Evolutionary conservation across 306 rosid genomes (phyloP), one percentile per base, ranked within the genome.

Genomic region (Heteromeles arbutifolia): DNA sequence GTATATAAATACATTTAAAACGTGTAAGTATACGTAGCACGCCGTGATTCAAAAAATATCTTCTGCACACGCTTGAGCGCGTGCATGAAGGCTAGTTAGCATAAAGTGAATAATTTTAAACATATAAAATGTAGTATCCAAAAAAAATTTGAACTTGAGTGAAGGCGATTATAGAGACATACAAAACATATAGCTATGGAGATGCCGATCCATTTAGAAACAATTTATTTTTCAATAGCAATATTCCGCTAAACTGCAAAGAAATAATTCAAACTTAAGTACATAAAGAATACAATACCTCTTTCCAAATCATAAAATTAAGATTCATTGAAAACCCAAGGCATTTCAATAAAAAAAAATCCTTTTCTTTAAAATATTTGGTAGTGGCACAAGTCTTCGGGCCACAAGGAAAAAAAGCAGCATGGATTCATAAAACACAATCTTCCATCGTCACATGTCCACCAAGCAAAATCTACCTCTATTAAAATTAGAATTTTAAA

Each of bases 401-500:
- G 44, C 59, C 44, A 43, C 43, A 11, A 43, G 69, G 58, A 25
- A 28, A 44, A 64, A 74, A 69, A 28, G 84, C 80, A 58, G 67
- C 61, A 58, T n/a, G 18, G 14, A 32, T 37, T 72, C 65, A 53
- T 32, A 53, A 21, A 48, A 39, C 41, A 54, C 41, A 72, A 69
- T 48, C 69, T 62, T 74, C 70, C 75, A 73, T 64, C 66, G 84
- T 84, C 88, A 85, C 86, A 84, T 82, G 84, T 80, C 87, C 86
- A 88, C 87, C 80, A 84, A 45, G 80, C 76, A 77, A 79, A 84
- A 70, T 80, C 90, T 83, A 79, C 84, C 80, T 65, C 79, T 67
- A 67, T 73, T 29, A 66, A 74, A 50, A 15, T 15, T 17, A 15
- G 54, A 50, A 50, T 50, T 50, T 50, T 50, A 50, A 50, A 15